Evolutionary conservation across 495 filamentous ascomycete species (phyloP), one percentile per base, ranked within the genome.

Genomic region (Podospora fimiseda): DNA sequence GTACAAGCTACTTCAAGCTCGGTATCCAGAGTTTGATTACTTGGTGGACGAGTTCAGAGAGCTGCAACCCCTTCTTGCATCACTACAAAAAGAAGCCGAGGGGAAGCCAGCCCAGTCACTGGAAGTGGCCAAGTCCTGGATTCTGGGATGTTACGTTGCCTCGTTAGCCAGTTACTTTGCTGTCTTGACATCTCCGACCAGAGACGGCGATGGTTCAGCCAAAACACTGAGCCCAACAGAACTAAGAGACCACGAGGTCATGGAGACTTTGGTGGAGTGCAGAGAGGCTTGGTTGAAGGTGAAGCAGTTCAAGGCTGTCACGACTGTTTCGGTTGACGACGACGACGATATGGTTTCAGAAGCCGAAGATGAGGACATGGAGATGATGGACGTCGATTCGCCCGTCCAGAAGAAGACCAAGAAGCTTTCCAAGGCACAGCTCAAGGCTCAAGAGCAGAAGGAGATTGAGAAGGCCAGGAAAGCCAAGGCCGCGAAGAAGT

Each of bases 111-210:
- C 81, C 37, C 74, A 78, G 53, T 72, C 71, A 1, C 51, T 77
- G 2, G 76, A 79, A n/a, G 76, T 88, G 5, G 68, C 88, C 44
- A 90, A 93, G 62, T 71, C 82, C 56, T 83, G 85, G 56, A 82
- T 91, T 20, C 67, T 95, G 21, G 84, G 85, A 23, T 83, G 89
- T 42, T 96, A 97, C 65, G 72, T 97, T 15, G 91, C 85, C 33
- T 76, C 88, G 0, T 74, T 97, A 60, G 83, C 85, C 51, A 89
- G 96, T 83, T 98, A 97, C 66, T 96, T 98, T 66, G 87, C 89
- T 50, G 77, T 97, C 38, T 72, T 97, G 22, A 86, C 89, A 21
- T 94, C 89, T 2, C 78, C 84, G 1, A 76, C 86, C 13, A 71
- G 81, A 43, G 76, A 79, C 14, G 71, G 74, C 36, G 71, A 75